Evolutionary conservation across 2,329 filamentous ascomycete species (phyloP).

Genomic region (Colletotrichum navitas): DNA sequence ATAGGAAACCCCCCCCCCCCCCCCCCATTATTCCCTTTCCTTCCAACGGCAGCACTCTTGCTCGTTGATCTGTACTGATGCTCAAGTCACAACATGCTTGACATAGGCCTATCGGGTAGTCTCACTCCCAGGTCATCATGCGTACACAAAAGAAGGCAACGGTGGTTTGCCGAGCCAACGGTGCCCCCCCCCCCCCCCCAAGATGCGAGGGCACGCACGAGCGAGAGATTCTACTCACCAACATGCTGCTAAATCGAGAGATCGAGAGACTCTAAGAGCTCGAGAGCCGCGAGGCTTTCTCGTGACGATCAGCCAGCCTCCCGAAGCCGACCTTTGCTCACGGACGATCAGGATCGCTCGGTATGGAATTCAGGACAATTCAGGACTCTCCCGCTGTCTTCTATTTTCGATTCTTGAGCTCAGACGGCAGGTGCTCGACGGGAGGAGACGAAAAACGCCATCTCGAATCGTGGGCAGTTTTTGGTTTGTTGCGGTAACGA

Average conservation of each 20-base stretch:
- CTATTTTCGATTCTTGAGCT: slow-evolving; percentile 33
- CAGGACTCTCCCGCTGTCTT: slow-evolving; percentile 32
- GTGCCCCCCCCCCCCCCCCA: not conserved
- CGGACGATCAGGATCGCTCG: slow-evolving; percentile 22
- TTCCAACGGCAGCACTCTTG: slow-evolving; percentile 15
- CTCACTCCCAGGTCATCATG: slow-evolving; percentile 28
- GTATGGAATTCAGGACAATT: slow-evolving; percentile 39
- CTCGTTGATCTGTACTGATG: slow-evolving; percentile 24
- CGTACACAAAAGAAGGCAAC: slow-evolving; percentile 20
- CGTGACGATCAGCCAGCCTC: slow-evolving; percentile 27
- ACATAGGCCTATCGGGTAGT: slow-evolving; percentile 24
- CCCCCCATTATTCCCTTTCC: no score
- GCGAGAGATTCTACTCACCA: slow-evolving; percentile 15
- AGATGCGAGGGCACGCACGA: slow-evolving; percentile 18
- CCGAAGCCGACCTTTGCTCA: slow-evolving; percentile 25
- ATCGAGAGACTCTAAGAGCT: slow-evolving; percentile 9
- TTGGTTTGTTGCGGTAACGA: not conserved
- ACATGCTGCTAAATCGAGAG: slow-evolving; percentile 16
- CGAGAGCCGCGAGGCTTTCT: not conserved
- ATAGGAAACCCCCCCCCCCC: no score
- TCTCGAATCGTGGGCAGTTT: slow-evolving; percentile 3
- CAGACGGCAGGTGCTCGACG: slow-evolving; percentile 9
- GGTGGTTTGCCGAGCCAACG: slow-evolving; percentile 16
- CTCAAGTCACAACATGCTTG: slow-evolving; percentile 23
- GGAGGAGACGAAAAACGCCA: slow-evolving; percentile 12